Conservation (phyloP, 208 protist species). For the Crithidia fasciculata region DNA sequence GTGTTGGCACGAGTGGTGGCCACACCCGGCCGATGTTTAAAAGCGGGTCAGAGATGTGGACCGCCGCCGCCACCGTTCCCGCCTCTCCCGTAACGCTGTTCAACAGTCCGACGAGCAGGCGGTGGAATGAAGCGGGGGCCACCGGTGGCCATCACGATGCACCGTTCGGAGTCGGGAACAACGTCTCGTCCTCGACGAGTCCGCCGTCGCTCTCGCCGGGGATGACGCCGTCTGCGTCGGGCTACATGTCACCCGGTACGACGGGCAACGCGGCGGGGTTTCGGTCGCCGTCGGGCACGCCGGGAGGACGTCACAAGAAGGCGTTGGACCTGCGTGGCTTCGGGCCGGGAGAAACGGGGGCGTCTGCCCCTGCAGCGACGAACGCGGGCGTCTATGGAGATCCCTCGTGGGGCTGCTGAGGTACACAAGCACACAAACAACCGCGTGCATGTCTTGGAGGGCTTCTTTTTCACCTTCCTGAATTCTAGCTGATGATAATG, state of each 20-base stretch:
- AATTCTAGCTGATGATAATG: too few relatives aligned
- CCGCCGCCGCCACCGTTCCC: conserved; percentile 15
- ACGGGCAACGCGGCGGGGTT: neutral
- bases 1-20: too few relatives aligned
- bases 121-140: neutral
- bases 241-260: conserved; percentile 2
- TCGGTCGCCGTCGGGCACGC: neutral
- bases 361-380: neutral
- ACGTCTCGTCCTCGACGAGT: neutral
- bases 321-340: conserved; percentile 52
- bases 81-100: conserved; percentile 8
- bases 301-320: conserved; percentile 16
- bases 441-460: neutral
- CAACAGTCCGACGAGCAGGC: neutral
- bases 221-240: conserved; percentile 1
- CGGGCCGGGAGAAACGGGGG: conserved; percentile 5
- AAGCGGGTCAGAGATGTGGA: conserved; percentile 12
- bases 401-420: conserved; percentile 15
- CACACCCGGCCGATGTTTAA: too few relatives aligned
- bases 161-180: neutral
- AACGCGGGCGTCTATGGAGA: neutral
- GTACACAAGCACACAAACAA: neutral
- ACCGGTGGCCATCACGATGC: too few relatives aligned
- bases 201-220: neutral
- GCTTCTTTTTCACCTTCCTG: neutral